These are phyloP conservation scores for Vitellaria paradoxa DNA, from an alignment of 179 eudicot species.

Conservation along the genomic window DNA sequence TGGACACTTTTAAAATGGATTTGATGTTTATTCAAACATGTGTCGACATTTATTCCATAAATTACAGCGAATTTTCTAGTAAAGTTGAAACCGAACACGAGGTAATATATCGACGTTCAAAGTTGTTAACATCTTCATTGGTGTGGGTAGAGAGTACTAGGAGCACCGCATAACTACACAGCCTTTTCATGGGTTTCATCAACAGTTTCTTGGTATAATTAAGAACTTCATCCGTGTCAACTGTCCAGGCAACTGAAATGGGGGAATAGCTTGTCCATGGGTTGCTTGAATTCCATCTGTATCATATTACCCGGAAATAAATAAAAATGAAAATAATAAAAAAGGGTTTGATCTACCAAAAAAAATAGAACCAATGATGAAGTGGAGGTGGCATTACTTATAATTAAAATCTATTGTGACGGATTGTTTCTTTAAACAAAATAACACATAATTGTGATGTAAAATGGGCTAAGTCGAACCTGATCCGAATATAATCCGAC, in stretches of 20 bases:
- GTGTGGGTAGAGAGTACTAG: background rate
- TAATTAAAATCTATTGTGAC: no score
- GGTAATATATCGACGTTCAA: background rate
- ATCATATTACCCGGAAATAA: no score
- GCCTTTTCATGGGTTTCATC: constrained; percentile 37
- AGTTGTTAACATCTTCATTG: background rate
- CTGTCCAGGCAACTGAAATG: constrained; percentile 88
- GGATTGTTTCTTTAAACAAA: no score
- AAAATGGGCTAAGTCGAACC: no score
- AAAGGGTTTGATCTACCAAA: no score
- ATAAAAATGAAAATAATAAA: no score
- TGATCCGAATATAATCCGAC: no score
- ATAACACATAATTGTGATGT: no score
- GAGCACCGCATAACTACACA: no score
- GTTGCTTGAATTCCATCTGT: constrained; percentile 82
- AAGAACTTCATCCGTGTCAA: constrained; percentile 64
- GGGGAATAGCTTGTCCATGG: constrained; percentile 92
- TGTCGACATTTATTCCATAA: background rate
- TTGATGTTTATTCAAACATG: background rate
- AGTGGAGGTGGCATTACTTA: no score
- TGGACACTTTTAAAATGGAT: background rate
- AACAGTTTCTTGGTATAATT: constrained; percentile 53
- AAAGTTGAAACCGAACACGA: background rate
- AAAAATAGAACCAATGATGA: no score
- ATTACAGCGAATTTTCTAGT: background rate